Evolutionary conservation across 1,284 basidiomycete species (phyloP), one percentile per base, ranked within the genome.

Genomic region (Rhodotorula sp.): DNA sequence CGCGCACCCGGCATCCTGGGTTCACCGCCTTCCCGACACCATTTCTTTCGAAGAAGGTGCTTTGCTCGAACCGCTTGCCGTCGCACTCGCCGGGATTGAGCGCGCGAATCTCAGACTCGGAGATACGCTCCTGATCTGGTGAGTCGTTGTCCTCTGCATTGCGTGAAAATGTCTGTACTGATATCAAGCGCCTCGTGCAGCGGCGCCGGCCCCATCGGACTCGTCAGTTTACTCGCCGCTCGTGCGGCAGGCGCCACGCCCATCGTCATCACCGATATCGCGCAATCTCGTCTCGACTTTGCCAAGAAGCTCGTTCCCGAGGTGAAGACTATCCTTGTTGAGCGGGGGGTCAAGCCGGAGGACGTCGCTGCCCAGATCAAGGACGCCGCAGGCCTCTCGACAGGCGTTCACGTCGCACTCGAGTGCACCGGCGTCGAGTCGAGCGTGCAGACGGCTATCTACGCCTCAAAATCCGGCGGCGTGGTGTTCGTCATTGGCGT

Each of bases 361-460:
- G 78, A 79, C 22, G 70, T 79, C 6, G 79, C 82, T 0, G 66
- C 60, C 24, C 73, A 77, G 72, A 79, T 83, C 67, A 80, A 81
- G 70, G 68, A 70, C 10, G 78, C 72, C 2, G 80, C 81, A 24
- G 82, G 80, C 0, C 63, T 75, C 4, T 55, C 59, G 18, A 12
- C 24, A 10, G 75, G 76, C 12, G 60, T 82, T 17, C 72, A 72
- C n/a, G 72, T 82, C 45, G 82, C 81, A 0, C 82, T 93, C 69
- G 91, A 93, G 77, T 91, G 91, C 61, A 94, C 91, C 62, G 94
- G 94, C 24, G 91, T 94, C 37, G 91, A 95, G 80, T 87, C 87
- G 49, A 91, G 89, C 20, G 90, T 96, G 75, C 88, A 91, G 78
- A 90, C 90, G n/a, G 91, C 87, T 6, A 85, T 93, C 73, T 86